Conservation (phyloP, 768 basidiomycete species). For the Tulasnella sp. region DNA sequence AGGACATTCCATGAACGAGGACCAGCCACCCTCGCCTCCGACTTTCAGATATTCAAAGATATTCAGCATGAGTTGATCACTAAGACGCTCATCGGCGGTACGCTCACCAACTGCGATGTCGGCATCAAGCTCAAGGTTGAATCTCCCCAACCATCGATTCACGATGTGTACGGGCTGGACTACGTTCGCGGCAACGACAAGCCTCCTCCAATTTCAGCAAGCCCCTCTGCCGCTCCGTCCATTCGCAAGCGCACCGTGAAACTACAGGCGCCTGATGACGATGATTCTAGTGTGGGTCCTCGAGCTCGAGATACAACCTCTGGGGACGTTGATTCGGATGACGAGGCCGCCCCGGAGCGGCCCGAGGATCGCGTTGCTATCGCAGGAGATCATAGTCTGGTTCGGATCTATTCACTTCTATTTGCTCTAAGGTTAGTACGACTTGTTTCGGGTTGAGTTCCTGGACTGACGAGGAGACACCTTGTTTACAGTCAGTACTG, state of each 20-base stretch:
- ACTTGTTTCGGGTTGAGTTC: neutral
- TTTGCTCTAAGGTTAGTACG: slow-evolving; percentile 22
- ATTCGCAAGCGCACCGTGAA: slow-evolving; percentile 2
- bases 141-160: slow-evolving; percentile 19
- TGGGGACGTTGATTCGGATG: slow-evolving; percentile 14
- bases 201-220: neutral
- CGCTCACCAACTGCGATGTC: slow-evolving; percentile 15
- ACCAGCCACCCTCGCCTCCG: slow-evolving; percentile 5
- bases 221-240: neutral
- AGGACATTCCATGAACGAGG: slow-evolving; percentile 8
- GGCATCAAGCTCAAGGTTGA: slow-evolving; percentile 18
- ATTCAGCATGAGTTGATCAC: slow-evolving; percentile 21
- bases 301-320: neutral
- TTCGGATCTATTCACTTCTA: slow-evolving; percentile 22
- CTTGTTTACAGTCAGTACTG: slow-evolving; percentile 20
- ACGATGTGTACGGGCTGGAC: slow-evolving; percentile 17
- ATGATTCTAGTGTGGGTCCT: neutral
- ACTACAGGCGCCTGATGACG: slow-evolving; percentile 6
- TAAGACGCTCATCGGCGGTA: slow-evolving; percentile 19
- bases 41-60: slow-evolving; percentile 20
- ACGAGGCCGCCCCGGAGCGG: slow-evolving; percentile 14
- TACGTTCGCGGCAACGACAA: slow-evolving; percentile 15
- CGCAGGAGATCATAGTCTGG: slow-evolving; percentile 19
- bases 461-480: slow-evolving; percentile 13
- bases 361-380: slow-evolving; percentile 1